Evolutionary conservation across 768 basidiomycete species (phyloP), one percentile per base, ranked within the genome.

Genomic region (Solioccasus polychromus): DNA sequence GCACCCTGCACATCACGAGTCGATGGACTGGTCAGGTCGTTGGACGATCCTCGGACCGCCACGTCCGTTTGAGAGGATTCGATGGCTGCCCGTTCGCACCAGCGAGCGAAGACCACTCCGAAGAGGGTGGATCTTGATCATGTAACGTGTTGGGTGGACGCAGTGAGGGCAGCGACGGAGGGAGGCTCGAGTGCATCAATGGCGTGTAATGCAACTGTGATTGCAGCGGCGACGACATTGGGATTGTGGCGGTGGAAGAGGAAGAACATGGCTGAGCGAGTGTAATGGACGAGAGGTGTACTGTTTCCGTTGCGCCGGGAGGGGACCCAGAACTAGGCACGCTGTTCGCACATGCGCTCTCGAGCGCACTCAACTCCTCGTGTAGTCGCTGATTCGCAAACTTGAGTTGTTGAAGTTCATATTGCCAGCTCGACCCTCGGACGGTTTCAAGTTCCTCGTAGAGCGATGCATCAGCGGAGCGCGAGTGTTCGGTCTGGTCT

Each of bases 361-460:
- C 76, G 11, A 78, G 63, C 15, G 57, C 61, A 19, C 60, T 61
- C 23, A 82, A 50, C 57, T 90, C 85, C 36, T 85, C 84, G 41
- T 63, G 63, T 44, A 91, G 52, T 49, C 80, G 66, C 64, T 80
- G 73, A 58, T 91, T 92, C 42, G 76, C 72, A 56, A 83, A 82
- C 59, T 82, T 76, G 53, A 93, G 72, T 64, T 92, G 88, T 67
- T 91, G 85, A 38, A 94, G 72, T 68, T 92, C 90, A 55, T 92
- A 95, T 69, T 95, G 92, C 92, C 93, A 96, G 53, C 88, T 91
- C 25, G 85, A 84, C 10, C 79, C 83, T 5, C 84, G 70, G 12
- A 68, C 64, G 0, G 77, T 74, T 34, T 86, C 81, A 12, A 93
- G 74, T 61, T 89, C 88, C 31, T 79, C 80, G 50, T 91, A 92